Percentiles rank a stretch among this genome's conserved stretches.
phyloP scores from a whole-genome alignment of 2,329 filamentous ascomycete species.

The Sporothrix globosa region DNA sequence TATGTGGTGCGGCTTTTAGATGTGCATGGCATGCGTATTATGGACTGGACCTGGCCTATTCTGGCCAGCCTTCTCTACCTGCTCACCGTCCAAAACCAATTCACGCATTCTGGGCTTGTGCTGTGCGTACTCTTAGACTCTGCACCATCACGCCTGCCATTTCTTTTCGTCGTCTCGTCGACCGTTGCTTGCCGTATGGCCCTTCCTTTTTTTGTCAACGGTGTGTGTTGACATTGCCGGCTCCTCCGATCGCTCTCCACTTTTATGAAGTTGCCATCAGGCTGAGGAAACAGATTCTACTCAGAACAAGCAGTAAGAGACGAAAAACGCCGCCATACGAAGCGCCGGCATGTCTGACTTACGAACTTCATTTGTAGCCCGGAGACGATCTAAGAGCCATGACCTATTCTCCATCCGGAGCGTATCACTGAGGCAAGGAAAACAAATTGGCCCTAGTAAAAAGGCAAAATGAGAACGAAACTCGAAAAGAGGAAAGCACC shows the following conservation, averaged over 20 bases:
- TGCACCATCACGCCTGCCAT: constrained; percentile 4
- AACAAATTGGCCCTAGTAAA: not conserved
- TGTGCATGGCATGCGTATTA: constrained; percentile 2
- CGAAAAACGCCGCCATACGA: not conserved
- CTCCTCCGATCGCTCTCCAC: constrained; percentile 1
- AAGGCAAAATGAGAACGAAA: not conserved
- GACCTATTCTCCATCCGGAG: constrained; percentile 14
- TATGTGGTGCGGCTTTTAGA: not conserved
- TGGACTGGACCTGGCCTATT: not conserved
- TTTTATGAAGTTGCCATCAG: not conserved
- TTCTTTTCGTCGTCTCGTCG: not conserved
- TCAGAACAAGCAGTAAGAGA: not conserved
- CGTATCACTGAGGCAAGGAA: not conserved
- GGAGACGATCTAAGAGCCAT: not conserved
- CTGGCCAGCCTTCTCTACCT: not conserved
- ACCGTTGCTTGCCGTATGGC: not conserved
- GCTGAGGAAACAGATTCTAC: not conserved
- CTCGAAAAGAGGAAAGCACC: constrained; percentile 2
- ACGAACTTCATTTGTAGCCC: not conserved
- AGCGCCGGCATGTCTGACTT: constrained; percentile 1
- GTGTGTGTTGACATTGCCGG: not conserved
- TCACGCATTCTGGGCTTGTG: not conserved
- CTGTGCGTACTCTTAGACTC: constrained; percentile 4
- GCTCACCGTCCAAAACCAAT: constrained; percentile 21
- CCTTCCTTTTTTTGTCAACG: not conserved